These are phyloP conservation scores for Yamadazyma nakazawae DNA, from an alignment of 805 yeast genomes.

Conservation along the genomic window DNA sequence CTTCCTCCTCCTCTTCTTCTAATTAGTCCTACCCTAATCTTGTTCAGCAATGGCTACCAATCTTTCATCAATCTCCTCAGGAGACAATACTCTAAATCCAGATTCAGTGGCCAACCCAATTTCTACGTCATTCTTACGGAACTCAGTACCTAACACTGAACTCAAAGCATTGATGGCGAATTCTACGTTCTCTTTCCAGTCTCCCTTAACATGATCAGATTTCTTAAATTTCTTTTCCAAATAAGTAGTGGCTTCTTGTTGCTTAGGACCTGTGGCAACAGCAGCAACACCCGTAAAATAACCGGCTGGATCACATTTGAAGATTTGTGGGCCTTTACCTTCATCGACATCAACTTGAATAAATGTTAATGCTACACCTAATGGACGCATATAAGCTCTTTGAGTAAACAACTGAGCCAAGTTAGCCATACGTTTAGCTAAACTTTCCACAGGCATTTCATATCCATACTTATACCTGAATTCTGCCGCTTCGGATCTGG, in stretches of 20 bases:
- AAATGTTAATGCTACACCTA: slow-evolving; percentile 90
- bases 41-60: slow-evolving; percentile 93
- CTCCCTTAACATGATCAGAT: slow-evolving; percentile 66
- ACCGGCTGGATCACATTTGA: slow-evolving; percentile 97
- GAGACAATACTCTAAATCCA: slow-evolving; percentile 68
- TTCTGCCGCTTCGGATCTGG: slow-evolving; percentile 94
- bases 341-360: slow-evolving; percentile 65
- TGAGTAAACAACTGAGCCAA: slow-evolving; percentile 94
- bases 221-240: slow-evolving; percentile 86
- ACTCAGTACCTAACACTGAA: slow-evolving; percentile 86
- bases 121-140: slow-evolving; percentile 90
- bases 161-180: slow-evolving; percentile 83
- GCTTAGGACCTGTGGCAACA: slow-evolving; percentile 94
- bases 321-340: slow-evolving; percentile 83
- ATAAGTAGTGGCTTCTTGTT: slow-evolving; percentile 88
- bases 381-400: slow-evolving; percentile 97
- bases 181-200: slow-evolving; percentile 87
- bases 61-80: slow-evolving; percentile 93
- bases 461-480: slow-evolving; percentile 92
- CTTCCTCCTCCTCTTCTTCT: too few relatives aligned
- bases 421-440: slow-evolving; percentile 94
- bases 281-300: slow-evolving; percentile 90
- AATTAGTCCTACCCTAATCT: slow-evolving; percentile 47
- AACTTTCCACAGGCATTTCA: slow-evolving; percentile 91
- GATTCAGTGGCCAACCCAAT: slow-evolving; percentile 80